Conservation (phyloP, 2,329 filamentous ascomycete genomes). For the Magnaporthales sp. region DNA sequence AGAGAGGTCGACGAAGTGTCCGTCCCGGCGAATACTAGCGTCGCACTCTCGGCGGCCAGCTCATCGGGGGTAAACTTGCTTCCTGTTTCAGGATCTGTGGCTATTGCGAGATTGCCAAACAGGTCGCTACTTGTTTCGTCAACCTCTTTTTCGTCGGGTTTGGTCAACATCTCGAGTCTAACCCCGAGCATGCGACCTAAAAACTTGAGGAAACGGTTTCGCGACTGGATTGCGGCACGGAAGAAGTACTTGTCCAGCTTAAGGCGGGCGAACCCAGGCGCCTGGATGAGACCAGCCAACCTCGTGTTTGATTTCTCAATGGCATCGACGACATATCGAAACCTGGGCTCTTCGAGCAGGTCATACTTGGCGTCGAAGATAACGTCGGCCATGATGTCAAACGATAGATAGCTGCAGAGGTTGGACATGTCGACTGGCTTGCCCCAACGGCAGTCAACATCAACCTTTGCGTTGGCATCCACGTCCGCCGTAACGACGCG, state of each 20-base stretch:
- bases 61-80: constrained; percentile 56
- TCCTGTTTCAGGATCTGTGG: constrained; percentile 62
- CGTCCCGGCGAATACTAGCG: constrained; percentile 59
- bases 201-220: constrained; percentile 63
- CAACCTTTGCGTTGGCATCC: constrained; percentile 3
- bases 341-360: constrained; percentile 49
- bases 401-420: constrained; percentile 53
- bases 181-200: constrained; percentile 50
- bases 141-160: no score
- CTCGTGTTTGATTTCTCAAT: neutral
- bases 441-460: constrained; percentile 43
- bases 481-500: constrained; percentile 38
- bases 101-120: constrained; percentile 66
- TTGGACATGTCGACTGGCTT: constrained; percentile 51
- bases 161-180: no score
- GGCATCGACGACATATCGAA: constrained; percentile 54
- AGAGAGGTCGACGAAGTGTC: constrained; percentile 65
- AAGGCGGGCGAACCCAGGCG: constrained; percentile 54
- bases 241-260: constrained; percentile 61
- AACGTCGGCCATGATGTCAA: constrained; percentile 53
- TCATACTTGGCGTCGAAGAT: constrained; percentile 55
- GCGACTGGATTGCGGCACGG: constrained; percentile 54
- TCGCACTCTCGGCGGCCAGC: constrained; percentile 24
- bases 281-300: constrained; percentile 58
- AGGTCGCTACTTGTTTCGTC: constrained; percentile 60